Evolutionary conservation across 257 asterid genomes (phyloP), one percentile per base, ranked within the genome.

Genomic region (Solanum paucissectum): DNA sequence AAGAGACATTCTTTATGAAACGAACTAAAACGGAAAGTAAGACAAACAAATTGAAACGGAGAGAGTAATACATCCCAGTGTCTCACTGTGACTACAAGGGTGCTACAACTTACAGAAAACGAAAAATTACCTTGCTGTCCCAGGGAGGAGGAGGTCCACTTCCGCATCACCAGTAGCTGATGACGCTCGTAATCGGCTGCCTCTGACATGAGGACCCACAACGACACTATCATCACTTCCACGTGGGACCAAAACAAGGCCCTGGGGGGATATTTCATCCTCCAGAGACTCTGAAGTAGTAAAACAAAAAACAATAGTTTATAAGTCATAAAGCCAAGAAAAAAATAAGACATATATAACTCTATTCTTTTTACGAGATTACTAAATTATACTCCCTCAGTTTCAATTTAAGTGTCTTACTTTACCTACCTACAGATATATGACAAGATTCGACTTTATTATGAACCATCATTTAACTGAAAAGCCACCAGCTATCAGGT

Each of bases 81-180:
- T 32, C 42, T 21, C 83, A 23, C 83, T 75, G 12, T 11, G 14
- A 75, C 83, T 37, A 5, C 83, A 37, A 23, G 55, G 20, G 21
- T 38, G 55, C 58, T 75, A 38, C 52, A 23, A 21, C 55, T 36
- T 37, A 2, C 5, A 12, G 81, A 73, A 73, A 34, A 73, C 7
- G 3, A 58, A 32, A 46, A 37, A 52, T 84, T 94, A 97, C 99
- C 99, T 96, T 88, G 99, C 98, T 88, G 99, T 95, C 21, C 99
- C 99, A 2, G 99, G 99, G 86, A 97, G 99, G 90, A 97, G 98
- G 87, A 95, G 98, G 91, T 95, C 99, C 27, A 97, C 99, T 92
- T 96, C 98, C 90, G 94, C 93, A n/a, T 95, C 93, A 42, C 99
- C 99, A 55, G 98, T 92, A 76, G 95, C 96, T 84, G 98, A 95